phyloP scores from a whole-genome alignment of 192 early-diverging fungal genomes.

The Podila epicladia region DNA sequence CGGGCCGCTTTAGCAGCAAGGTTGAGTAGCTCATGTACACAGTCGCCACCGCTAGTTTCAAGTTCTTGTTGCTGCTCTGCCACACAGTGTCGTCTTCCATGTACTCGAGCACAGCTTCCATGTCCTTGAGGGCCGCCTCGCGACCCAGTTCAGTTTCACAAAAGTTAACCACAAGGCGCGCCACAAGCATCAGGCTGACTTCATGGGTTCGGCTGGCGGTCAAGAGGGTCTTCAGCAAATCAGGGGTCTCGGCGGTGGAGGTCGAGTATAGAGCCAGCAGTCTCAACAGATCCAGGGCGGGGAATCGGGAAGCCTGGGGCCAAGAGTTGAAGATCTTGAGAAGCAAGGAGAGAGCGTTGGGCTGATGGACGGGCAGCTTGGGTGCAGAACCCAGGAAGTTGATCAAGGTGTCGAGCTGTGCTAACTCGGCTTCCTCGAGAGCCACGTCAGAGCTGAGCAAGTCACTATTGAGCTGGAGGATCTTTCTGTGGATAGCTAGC shows the following conservation, averaged over 20 bases:
- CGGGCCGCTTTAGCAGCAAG: conserved; percentile 50
- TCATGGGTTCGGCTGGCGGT: conserved; percentile 55
- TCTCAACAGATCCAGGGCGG: conserved; percentile 85
- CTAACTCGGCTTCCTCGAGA: conserved; percentile 21
- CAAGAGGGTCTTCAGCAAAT: conserved; percentile 56
- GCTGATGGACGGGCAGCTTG: conserved; percentile 11
- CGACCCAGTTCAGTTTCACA: conserved; percentile 65
- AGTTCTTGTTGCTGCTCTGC: conserved; percentile 50
- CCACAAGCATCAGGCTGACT: conserved; percentile 82
- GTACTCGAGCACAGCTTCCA: conserved; percentile 15
- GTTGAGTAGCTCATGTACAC: conserved; percentile 59
- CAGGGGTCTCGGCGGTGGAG: conserved; percentile 53
- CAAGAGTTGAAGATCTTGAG: conserved; percentile 68
- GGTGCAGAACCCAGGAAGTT: conserved; percentile 53
- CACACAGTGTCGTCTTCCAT: conserved; percentile 48
- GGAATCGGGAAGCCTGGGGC: conserved; percentile 62
- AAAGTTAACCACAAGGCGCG: conserved; percentile 78
- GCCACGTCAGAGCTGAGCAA: conserved; percentile 31
- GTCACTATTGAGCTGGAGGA: conserved; percentile 73
- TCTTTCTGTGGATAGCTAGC: conserved; percentile 77
- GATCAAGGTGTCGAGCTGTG: conserved; percentile 41
- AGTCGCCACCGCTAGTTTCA: conserved; percentile 46
- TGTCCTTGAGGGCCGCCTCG: conserved; percentile 36
- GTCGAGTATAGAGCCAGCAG: conserved; percentile 67
- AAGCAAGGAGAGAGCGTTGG: conserved; percentile 54